Evolutionary conservation across 805 yeast genomes (phyloP).

Genomic region (Ogataea haglerorum): DNA sequence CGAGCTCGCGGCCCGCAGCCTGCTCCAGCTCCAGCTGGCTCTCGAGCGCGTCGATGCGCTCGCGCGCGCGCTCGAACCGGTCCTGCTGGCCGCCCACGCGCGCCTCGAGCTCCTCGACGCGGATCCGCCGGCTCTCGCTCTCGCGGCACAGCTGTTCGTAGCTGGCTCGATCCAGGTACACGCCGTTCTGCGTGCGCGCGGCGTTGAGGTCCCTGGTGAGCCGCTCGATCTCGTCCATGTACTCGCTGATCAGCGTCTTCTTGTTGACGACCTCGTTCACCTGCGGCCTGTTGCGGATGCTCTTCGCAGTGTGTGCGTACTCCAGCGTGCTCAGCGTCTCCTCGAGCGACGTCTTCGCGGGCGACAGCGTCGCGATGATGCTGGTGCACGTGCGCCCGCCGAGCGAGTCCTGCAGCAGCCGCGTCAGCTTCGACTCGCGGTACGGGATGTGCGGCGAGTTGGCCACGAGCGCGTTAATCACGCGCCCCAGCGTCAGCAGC

Average conservation of each 20-base stretch:
- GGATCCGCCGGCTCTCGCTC: constrained; percentile 47
- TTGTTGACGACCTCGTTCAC: constrained; percentile 59
- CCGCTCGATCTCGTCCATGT: constrained; percentile 51
- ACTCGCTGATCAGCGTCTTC: constrained; percentile 50
- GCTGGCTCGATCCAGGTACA: constrained; percentile 54
- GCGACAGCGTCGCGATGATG: constrained; percentile 82
- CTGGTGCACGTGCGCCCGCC: constrained; percentile 90
- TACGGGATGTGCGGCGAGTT: constrained; percentile 73
- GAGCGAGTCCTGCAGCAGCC: constrained; percentile 74
- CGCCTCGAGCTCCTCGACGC: constrained; percentile 48
- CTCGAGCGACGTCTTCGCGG: constrained; percentile 71
- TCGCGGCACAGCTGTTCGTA: constrained; percentile 41
- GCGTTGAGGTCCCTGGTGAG: constrained; percentile 60
- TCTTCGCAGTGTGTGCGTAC: constrained; percentile 84
- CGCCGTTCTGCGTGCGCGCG: constrained; percentile 62
- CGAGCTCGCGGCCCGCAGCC: not conserved
- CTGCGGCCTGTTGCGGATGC: constrained; percentile 71
- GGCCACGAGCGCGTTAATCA: constrained; percentile 66
- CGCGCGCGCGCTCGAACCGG: constrained; percentile 41
- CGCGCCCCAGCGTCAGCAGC: constrained; percentile 76
- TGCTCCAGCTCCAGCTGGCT: not conserved
- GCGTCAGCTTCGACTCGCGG: constrained; percentile 77
- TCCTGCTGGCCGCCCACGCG: constrained; percentile 46
- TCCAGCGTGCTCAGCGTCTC: constrained; percentile 84
- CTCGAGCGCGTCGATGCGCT: constrained; percentile 24